Evolutionary conservation across 78 protist genomes (phyloP), one percentile per base, ranked within the genome.

Genomic region (Dictyostelium brefeldianum): DNA sequence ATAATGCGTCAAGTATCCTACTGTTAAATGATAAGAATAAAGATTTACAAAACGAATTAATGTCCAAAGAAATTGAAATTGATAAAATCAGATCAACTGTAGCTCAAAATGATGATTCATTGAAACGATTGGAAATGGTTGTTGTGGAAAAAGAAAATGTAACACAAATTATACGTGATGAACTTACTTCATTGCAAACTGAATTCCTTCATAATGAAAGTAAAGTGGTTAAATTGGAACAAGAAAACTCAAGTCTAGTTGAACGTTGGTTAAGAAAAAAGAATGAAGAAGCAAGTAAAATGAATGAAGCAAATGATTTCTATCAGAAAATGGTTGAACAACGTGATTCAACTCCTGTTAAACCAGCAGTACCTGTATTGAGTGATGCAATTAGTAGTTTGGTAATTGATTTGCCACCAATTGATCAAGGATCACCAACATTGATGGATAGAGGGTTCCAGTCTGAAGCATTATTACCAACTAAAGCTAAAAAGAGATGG

Each of bases 261-360:
- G 94, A 89, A 57, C 51, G 94, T 29, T 89, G 94, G 94, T 46
- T 89, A 15, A 53, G 89, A 59, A 89, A 89, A 62, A 89, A 89
- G 85, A 81, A 89, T 74, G 94, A 89, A 65, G 94, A 89, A 59
- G 94, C 89, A 9, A 64, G 80, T 27, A 80, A 71, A 54, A 89
- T 89, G 89, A 89, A 89, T 29, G 94, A 89, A 78, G 89, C 89
- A 41, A 89, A 80, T 47, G 80, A 81, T 51, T 89, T 89, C 78
- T 81, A 89, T 89, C 89, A 80, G 17, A 89, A 74, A 31, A 89
- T 81, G 89, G 89, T 81, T 12, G 94, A 89, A 65, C 90, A 89
- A 65, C 46, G 90, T 31, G 94, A 80, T 22, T 14, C 0, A 14
- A 57, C 57, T 20, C 62, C 57, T 27, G 43, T 47, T 27, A 57